Base-by-base conservation (phyloP, 2,329 filamentous ascomycete species). In the Tolypocladium tundrense region DNA sequence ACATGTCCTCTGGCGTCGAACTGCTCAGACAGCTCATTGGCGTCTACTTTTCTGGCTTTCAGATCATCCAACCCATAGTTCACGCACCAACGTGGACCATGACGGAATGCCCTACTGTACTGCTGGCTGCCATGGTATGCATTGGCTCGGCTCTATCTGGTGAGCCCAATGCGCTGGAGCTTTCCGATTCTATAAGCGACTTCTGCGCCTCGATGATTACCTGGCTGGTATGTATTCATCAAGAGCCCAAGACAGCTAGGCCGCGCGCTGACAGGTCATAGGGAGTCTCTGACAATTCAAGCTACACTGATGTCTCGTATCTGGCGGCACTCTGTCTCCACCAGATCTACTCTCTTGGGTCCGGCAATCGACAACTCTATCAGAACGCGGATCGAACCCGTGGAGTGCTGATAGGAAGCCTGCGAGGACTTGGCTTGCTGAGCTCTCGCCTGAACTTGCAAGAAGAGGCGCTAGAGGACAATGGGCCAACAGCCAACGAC, bases 271-370 rank as follows among this genome's bases (percentile, higher is more conserved):
- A 57, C 27, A 31, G 13, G 41, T 14, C 5, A 14, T 24, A 68
- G 62, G 67, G 66, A 16, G 58, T 62, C 5, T 60, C 64, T 6
- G 67, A 67, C 54, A 62, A 57, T 13, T 57, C 59, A 10, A 65
- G 68, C 54, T 66, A 67, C 59, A 57, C 59, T 5, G 57, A 68
- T 50, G 63, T 68, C 37, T 61, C 61, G 1, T 69, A 67, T 48
- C 60, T 71, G 0, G 64, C 63, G 19, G 66, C 69, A 0, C 60
- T 69, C 1, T 70, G 68, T 31, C 59, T 71, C 4, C 66, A 70
- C 55, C 68, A 69, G 43, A 68, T 68, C 39, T 70, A 68, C 52
- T 68, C 68, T 9, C 66, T 70, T 4, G 68, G 69, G 19, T 69
- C 68, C 1, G 68, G 68, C 21, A 67, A 69, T 39, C 62, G 66